Conservation (phyloP, 495 filamentous ascomycete species). For the Tuber calosporum region DNA sequence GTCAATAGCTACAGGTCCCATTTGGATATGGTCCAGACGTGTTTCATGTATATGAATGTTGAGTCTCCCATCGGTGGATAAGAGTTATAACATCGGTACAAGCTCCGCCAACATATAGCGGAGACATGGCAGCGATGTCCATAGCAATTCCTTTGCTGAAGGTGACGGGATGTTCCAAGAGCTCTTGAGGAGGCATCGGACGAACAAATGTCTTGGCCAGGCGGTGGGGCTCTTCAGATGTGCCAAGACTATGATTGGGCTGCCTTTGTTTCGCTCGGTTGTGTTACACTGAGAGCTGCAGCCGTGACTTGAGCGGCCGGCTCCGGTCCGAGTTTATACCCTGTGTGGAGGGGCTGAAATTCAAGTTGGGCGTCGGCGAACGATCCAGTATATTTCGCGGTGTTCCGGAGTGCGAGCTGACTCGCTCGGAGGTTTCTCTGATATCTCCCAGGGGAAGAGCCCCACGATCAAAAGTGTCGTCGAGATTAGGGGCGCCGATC, state of each 20-base stretch:
- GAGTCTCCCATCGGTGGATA: conserved; percentile 45
- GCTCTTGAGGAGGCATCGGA: conserved; percentile 42
- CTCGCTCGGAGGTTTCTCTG: conserved; percentile 27
- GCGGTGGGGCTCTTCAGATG: conserved; percentile 16
- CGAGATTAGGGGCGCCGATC: conserved; percentile 36
- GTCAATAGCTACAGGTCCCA: conserved; percentile 48
- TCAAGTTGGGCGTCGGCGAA: conserved; percentile 21
- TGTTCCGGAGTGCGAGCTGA: conserved; percentile 6
- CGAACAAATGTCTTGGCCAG: conserved; percentile 46
- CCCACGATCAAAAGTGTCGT: conserved; percentile 36
- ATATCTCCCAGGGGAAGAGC: conserved; percentile 22
- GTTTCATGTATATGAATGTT: conserved; percentile 44
- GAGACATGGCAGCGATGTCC: conserved; percentile 41
- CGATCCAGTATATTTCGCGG: conserved; percentile 28
- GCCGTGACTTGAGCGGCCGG: conserved; percentile 23
- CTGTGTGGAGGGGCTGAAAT: conserved; percentile 16
- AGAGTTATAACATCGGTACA: too few relatives aligned
- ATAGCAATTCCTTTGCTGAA: conserved; percentile 43
- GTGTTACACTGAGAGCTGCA: conserved; percentile 18
- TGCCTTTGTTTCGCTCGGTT: conserved; percentile 18
- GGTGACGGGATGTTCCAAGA: conserved; percentile 43
- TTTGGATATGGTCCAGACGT: conserved; percentile 37
- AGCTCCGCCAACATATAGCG: conserved; percentile 46
- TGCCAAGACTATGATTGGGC: conserved; percentile 17
- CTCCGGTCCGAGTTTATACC: conserved; percentile 20